Evolutionary conservation across 1,139 yeast genomes (phyloP).

Genomic region (Saccharomycopsis phalli): DNA sequence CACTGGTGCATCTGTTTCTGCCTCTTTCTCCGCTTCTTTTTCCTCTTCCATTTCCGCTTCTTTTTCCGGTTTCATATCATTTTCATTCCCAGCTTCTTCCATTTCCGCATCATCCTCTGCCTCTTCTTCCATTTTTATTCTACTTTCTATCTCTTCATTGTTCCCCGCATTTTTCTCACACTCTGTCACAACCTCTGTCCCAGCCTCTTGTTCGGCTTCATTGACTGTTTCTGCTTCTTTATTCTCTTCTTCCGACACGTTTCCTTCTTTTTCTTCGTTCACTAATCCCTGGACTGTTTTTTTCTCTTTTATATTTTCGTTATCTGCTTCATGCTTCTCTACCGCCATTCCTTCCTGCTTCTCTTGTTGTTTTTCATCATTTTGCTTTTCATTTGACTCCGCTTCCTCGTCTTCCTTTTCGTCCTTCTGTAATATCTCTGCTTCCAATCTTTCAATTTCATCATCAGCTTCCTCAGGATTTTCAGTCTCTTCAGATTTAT

Average conservation of each 20-base stretch:
- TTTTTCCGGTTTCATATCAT: not conserved
- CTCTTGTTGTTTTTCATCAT: constrained; percentile 1
- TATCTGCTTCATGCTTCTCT: not conserved
- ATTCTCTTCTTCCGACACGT: too few species aligned
- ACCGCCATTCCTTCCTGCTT: not conserved
- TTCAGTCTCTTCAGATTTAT: too few species aligned
- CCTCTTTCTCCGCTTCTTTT: constrained; percentile 5
- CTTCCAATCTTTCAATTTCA: constrained; percentile 1
- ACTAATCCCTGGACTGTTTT: not conserved
- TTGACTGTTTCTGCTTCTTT: too few species aligned
- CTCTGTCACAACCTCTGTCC: too few species aligned
- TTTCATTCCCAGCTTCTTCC: constrained; percentile 1
- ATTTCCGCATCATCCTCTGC: not conserved
- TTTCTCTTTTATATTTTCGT: constrained; percentile 1
- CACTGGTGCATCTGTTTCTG: not conserved
- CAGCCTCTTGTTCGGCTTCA: too few species aligned
- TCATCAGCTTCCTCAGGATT: constrained; percentile 2
- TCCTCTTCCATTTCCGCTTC: not conserved
- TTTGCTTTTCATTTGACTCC: constrained; percentile 9
- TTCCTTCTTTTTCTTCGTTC: too few species aligned
- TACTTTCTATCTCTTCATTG: constrained; percentile 15
- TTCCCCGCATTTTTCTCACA: too few species aligned
- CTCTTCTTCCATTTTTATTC: constrained; percentile 5
- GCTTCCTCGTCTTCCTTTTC: constrained; percentile 15
- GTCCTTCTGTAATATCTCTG: not conserved